Percentiles rank a stretch among this genome's conserved stretches.
phyloP scores from a whole-genome alignment of 352 stramenopile species.

The Aphanomyces cochlioides region DNA sequence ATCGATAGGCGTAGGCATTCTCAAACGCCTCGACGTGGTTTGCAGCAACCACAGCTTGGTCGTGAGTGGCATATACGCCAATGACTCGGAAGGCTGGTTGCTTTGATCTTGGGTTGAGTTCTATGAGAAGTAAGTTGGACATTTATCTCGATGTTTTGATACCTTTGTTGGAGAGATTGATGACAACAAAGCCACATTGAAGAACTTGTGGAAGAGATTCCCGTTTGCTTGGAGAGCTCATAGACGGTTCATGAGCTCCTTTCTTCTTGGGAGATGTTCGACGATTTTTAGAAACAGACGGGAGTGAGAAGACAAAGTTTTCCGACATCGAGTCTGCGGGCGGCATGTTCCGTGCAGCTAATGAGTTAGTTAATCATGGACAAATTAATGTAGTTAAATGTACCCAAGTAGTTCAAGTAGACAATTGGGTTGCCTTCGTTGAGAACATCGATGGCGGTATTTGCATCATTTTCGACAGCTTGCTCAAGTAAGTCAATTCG shows the following conservation, averaged over 20 bases:
- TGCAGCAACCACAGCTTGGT: background rate
- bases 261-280: too few relatives aligned
- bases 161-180: constrained; percentile 20
- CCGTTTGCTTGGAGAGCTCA: too few relatives aligned
- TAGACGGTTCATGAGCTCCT: too few relatives aligned
- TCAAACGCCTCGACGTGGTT: background rate
- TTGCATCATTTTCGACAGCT: background rate
- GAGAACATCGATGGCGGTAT: too few relatives aligned
- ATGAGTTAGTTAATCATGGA: background rate
- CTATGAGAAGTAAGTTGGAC: background rate
- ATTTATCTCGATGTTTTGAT: background rate
- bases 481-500: background rate
- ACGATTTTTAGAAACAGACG: constrained; percentile 8
- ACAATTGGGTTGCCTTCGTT: constrained; percentile 18
- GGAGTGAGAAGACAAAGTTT: constrained; percentile 67
- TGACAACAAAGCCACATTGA: background rate
- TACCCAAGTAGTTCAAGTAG: constrained; percentile 21
- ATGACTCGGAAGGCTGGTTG: constrained; percentile 17
- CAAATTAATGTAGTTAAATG: background rate
- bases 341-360: background rate
- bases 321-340: constrained; percentile 51
- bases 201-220: too few relatives aligned
- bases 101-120: background rate
- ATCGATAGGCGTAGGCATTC: background rate
- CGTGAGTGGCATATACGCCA: background rate